Evolutionary conservation across 1,139 yeast species (phyloP), one percentile per base, ranked within the genome.

Genomic region (Kluyveromyces sp.): DNA sequence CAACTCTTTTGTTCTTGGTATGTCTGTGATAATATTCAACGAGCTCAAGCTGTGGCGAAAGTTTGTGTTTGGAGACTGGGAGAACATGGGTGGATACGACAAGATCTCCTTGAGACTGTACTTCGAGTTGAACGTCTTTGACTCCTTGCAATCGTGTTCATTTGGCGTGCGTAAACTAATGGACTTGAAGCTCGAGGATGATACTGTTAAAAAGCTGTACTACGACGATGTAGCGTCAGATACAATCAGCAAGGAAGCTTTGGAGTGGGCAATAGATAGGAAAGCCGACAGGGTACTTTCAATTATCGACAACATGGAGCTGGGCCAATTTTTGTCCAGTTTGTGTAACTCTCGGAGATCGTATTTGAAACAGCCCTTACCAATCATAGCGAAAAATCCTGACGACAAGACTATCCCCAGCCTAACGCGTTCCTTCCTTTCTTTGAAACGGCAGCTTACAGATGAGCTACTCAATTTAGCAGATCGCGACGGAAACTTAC

Each of bases 1-100:
- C 36, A 78, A 75, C 55, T 71, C 80, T 1, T 61, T 75, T 41
- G 80, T 81, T 0, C 64, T 80, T 33, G 70, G 80, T 1, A 63
- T 75, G 48, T 66, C 83, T 1, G 68, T 73, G 11, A 67, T 81
- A 1, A 68, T 79, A 9, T 75, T 81, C 55, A 77, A 77, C 57
- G 87, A 80, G 53, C 74, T 76, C 58, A 73, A 72, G 49, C 65
- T 80, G 3, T 64, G 69, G 55, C 75, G 73, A 36, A 46, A 58
- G 9, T 53, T 67, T 31, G 49, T 66, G 46, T 48, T 47, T 19
- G 50, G 65, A 57, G 48, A 68, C 67, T 52, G 51, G 45, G 44
- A 57, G 22, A 53, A 53, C 4, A 51, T 56, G 18, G 53, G 57
- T 43, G 47, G 44, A 16, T 64, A 69, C 43, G 64, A 68, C 39